Evolutionary conservation across 306 rosid species (phyloP), one percentile per base, ranked within the genome.

Genomic region (Quercus rubra): DNA sequence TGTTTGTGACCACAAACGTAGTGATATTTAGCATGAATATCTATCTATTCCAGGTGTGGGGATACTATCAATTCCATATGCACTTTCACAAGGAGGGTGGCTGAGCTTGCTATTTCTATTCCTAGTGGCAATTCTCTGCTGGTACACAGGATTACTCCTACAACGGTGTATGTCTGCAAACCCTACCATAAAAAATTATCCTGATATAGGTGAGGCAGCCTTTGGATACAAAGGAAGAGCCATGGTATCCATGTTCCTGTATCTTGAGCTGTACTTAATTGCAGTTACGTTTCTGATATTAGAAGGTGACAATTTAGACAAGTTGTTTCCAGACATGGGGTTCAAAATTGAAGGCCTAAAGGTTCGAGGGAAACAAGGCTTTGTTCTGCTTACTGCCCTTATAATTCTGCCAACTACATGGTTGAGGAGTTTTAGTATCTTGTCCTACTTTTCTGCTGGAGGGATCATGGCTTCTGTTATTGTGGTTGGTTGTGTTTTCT

Each of bases 31-130:
- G 2, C 1, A 12, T 61, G 68, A 28, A 12, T 3, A 58, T 7
- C 1, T 30, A 70, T 8, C 5, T 67, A 66, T 58, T 52, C 35
- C 70, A 90, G 97, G 98, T 23, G 91, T 93, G 66, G 98, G 98
- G 67, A 80, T 91, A 49, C 84, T 91, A 11, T 89, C 98, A 23
- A 84, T 93, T 81, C 97, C 98, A 10, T 89, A 86, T 81, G 96
- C 96, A 52, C 77, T 93, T 35, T 84, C 91, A 18, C 75, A 88
- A 82, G 97, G 92, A 76, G 98, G 98, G 55, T 91, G 97, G 98
- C n/a, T 87, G 31, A 88, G 93, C 80, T 68, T 91, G 13, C 58
- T 84, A 1, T 66, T 88, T 12, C 83, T 93, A 1, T 58, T 91
- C 30, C 4, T 85, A 2, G 80, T 93, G 10, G 92, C 93, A 5